Percentiles rank a stretch among this genome's conserved stretches.
phyloP scores from a whole-genome alignment of 805 yeast species.

The Hermanozyma aechmeae region DNA sequence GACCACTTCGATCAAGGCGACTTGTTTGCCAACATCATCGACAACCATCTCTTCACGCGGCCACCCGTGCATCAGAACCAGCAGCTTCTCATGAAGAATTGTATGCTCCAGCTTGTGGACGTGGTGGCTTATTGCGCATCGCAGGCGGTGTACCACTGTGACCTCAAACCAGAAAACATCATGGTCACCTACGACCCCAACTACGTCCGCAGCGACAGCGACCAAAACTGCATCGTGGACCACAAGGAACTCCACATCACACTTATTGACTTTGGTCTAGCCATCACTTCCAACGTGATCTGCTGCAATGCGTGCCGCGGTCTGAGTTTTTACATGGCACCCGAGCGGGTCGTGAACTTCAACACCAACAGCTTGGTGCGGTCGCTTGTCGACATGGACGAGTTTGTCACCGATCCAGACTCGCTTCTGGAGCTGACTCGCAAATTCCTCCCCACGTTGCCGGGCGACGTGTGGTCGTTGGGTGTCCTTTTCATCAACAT shows the following conservation, averaged over 20 bases:
- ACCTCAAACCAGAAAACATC: slow-evolving; percentile 33
- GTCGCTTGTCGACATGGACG: slow-evolving; percentile 21
- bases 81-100: slow-evolving; percentile 36
- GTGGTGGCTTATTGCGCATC: slow-evolving; percentile 25
- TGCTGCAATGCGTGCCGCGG: slow-evolving; percentile 77
- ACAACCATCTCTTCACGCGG: slow-evolving; percentile 48
- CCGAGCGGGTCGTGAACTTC: slow-evolving; percentile 59
- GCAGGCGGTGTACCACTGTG: slow-evolving; percentile 29
- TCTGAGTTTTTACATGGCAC: slow-evolving; percentile 87
- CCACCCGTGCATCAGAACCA: slow-evolving; percentile 41
- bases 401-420: slow-evolving; percentile 11
- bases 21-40: slow-evolving; percentile 78
- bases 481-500: slow-evolving; percentile 75
- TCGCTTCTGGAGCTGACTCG: slow-evolving; percentile 10
- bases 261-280: slow-evolving; percentile 86
- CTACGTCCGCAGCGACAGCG: slow-evolving; percentile 11
- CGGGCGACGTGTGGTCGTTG: slow-evolving; percentile 84
- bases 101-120: slow-evolving; percentile 30
- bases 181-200: slow-evolving; percentile 24
- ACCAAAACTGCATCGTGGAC: slow-evolving; percentile 15
- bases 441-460: slow-evolving; percentile 51
- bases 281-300: slow-evolving; percentile 49
- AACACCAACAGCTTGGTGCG: slow-evolving; percentile 19
- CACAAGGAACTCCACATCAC: slow-evolving; percentile 45
- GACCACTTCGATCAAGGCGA: slow-evolving; percentile 85